These are phyloP conservation scores for Triglochin maritima DNA, from an alignment of 106 monocot genomes.

Conservation along the genomic window DNA sequence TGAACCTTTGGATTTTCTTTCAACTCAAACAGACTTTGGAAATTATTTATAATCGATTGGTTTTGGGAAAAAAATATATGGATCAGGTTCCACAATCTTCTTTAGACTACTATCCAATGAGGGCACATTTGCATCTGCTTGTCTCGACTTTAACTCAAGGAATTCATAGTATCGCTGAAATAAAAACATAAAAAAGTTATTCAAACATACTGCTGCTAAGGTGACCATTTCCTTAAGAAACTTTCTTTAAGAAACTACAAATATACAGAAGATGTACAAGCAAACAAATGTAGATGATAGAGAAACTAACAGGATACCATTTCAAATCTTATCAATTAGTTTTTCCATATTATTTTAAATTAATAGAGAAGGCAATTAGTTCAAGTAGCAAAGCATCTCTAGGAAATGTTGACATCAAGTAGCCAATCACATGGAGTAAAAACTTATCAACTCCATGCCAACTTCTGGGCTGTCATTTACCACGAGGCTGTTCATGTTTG, in stretches of 20 bases:
- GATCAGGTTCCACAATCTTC: conserved; percentile 62
- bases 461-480: no score
- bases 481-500: no score
- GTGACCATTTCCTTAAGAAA: not conserved
- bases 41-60: conserved; percentile 33
- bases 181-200: conserved; percentile 3
- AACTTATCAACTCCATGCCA: no score
- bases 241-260: conserved; percentile 31
- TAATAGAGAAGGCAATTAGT: no score
- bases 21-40: conserved; percentile 46
- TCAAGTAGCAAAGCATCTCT: no score
- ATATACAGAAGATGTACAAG: not conserved
- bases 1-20: conserved; percentile 86
- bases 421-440: no score
- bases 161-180: conserved; percentile 70
- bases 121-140: conserved; percentile 62
- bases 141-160: conserved; percentile 67
- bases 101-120: conserved; percentile 48
- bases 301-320: no score
- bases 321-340: no score
- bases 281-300: no score
- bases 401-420: no score
- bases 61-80: conserved; percentile 33
- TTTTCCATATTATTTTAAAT: no score
- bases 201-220: conserved; percentile 12